A percentile compares a stretch with the other conserved stretches of the same genome.
phyloP scores from a whole-genome alignment of 2,329 filamentous ascomycete genomes.

The Teratosphaeria destructans region DNA sequence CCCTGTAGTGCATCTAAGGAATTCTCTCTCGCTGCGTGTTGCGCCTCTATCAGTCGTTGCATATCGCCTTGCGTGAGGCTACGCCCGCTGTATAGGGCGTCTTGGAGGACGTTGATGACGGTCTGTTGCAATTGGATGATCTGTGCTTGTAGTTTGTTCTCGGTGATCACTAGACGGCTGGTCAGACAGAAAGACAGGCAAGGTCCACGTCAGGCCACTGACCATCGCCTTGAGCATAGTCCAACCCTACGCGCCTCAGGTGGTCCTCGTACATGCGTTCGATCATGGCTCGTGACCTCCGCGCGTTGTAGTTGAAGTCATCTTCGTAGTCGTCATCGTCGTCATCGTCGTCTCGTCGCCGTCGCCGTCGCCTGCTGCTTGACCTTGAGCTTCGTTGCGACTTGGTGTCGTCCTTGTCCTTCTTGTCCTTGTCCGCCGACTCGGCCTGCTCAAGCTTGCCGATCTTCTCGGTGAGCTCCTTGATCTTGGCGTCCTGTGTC shows the following conservation, averaged over 20 bases:
- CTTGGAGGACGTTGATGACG: slow-evolving; percentile 34
- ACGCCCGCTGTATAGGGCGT: slow-evolving; percentile 32
- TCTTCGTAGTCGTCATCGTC: slow-evolving; percentile 7
- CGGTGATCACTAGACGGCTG: slow-evolving; percentile 25
- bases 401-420: slow-evolving; percentile 1
- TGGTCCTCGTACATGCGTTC: slow-evolving; percentile 12
- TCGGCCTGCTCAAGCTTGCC: slow-evolving; percentile 15
- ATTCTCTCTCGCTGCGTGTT: slow-evolving; percentile 31
- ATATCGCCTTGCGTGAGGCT: slow-evolving; percentile 30
- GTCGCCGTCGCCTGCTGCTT: slow-evolving; percentile 11
- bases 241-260: slow-evolving; percentile 21
- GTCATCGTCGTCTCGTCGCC: slow-evolving; percentile 1
- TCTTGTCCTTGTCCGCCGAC: slow-evolving; percentile 6
- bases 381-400: slow-evolving; percentile 8
- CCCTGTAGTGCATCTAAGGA: slow-evolving; percentile 28
- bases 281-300: slow-evolving; percentile 11
- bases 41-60: slow-evolving; percentile 30
- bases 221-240: slow-evolving; percentile 32
- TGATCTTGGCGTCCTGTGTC: slow-evolving; percentile 13
- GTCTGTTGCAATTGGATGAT: slow-evolving; percentile 35
- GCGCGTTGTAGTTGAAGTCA: slow-evolving; percentile 3
- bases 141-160: slow-evolving; percentile 33
- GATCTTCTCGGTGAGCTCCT: slow-evolving; percentile 17
- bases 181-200: slow-evolving; percentile 6
- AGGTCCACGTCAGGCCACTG: slow-evolving; percentile 7